Base-by-base conservation (phyloP, 23 red algal genomes). In the Cyanidium caldarium region DNA sequence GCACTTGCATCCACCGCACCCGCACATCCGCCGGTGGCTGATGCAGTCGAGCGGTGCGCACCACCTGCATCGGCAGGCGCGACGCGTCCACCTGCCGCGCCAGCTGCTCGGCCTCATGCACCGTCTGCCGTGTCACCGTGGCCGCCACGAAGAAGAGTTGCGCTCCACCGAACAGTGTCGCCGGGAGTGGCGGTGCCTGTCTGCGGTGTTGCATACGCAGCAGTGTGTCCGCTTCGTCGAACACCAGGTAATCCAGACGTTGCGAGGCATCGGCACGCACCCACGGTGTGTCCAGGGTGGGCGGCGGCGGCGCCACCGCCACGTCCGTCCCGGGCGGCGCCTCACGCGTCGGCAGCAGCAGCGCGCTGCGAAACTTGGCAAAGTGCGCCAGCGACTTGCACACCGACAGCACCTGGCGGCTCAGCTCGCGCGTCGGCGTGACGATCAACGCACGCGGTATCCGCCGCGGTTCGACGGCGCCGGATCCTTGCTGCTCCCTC, bases 361-460 rank as follows among this genome's bases (percentile, higher is more conserved):
- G 51, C 51, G 51, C 7, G 23, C 51, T 28, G 3, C 7, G 7
- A 16, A 61, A 28, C 7, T 28, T 28, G 3, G 51, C 31, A 28
- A 7, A 12, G 19, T 12, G n/a, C 13, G 51, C 31, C 7, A 61
- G 31, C 7, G 7, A 16, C 10, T 25, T 28, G n/a, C 51, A 61
- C 3, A 61, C 51, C 7, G n/a, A 28, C 3, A 7, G 65, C 0
- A 98, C 86, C 31, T 98, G 92, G 1, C 40, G 15, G 7, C 84
- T 83, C 13, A 98, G 68, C 70, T 98, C 92, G 28, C 92, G 66
- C 2, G 92, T 98, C n/a, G 92, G 92, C 25, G 72, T 51, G 46
- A 98, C 69, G 17, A 98, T 69, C 20, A 98, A 37, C 7, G 70
- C 58, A 2, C 37, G 46, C 7, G 58, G 34, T n/a, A n/a, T n/a